phyloP scores from a whole-genome alignment of 1,284 basidiomycete species.

The Apiotrichum mycotoxinovorans region DNA sequence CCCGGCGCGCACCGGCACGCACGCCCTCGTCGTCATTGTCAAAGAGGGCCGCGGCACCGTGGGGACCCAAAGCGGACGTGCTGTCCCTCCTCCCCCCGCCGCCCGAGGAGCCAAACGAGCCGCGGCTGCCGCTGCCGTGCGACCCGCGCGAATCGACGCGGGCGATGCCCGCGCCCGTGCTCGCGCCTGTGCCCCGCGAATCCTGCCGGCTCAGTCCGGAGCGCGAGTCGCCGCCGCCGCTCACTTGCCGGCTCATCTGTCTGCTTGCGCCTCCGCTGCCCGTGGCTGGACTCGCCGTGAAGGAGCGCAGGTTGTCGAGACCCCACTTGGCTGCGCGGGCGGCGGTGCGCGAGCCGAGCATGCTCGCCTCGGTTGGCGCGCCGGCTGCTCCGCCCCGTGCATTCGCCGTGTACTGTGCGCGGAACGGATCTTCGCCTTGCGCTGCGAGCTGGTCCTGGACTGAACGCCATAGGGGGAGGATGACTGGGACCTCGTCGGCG shows the following conservation, averaged over 20 bases:
- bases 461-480: conserved; percentile 68
- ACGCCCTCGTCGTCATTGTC: conserved; percentile 35
- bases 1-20: conserved; percentile 42
- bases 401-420: too few species aligned
- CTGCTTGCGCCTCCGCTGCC: not conserved
- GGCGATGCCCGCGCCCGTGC: not conserved
- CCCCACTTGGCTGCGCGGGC: conserved; percentile 44
- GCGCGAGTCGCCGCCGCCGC: not conserved
- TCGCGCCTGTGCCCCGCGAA: not conserved
- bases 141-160: not conserved
- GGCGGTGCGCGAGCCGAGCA: conserved; percentile 44
- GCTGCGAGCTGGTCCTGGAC: conserved; percentile 35
- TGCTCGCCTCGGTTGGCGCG: conserved; percentile 28
- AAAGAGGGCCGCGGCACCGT: conserved; percentile 26
- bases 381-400: not conserved
- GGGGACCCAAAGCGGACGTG: too few species aligned
- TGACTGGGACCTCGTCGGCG: conserved; percentile 65
- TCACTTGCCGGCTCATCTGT: not conserved
- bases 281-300: conserved; percentile 9
- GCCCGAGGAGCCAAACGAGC: conserved; percentile 2
- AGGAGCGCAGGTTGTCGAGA: conserved; percentile 12
- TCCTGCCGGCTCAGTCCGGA: not conserved
- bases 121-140: not conserved
- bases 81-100: not conserved
- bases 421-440: conserved; percentile 3